Base-by-base conservation (phyloP, 2,329 filamentous ascomycete species). In the Falciphora oryzae region DNA sequence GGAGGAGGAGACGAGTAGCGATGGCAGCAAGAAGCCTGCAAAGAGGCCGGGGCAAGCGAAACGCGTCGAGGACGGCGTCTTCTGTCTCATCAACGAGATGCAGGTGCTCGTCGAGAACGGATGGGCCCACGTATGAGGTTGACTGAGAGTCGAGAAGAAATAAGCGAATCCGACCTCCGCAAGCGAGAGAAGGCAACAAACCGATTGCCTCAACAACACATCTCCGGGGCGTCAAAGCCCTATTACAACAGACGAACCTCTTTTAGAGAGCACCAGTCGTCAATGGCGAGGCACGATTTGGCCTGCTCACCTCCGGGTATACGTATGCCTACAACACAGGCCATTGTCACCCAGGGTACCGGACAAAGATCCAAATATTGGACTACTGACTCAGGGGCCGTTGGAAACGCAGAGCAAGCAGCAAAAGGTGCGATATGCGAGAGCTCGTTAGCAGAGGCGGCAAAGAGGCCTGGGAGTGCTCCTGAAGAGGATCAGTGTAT, bases 81-180 rank as follows among this genome's bases (percentile, higher is more conserved):
- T 78, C 28, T 86, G 84, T 69, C 75, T 85, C 65, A 82, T 86
- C 64, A 82, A 85, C 69, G 84, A 86, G 74, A 85, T 84, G 81
- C 83, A 85, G 70, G 81, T 86, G 67, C 78, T 86, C 74, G 83
- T 81, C 72, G 73, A 76, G 69, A 85, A 85, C 70, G 84, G 84
- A 32, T 86, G 83, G 83, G 83, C 80, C 66, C 84, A 86, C 74
- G 72, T 85, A 63, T 85, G 62, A 67, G n/a, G 44, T 53, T n/a
- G 44, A 25, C 44, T 3, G n/a, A n/a, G 44, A 25, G 22, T 53
- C n/a, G 11, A 10, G 44, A 25, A 18, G 7, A 22, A n/a, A n/a
- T 18, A n/a, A n/a, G 18, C 18, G 44, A 53, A 53, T 7, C 44
- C 7, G 8, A 53, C 16, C 4, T 5, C 44, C 8, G n/a, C 22